A percentile compares a stretch with the other conserved stretches of the same genome.
Evolutionary conservation across 169 alveolate genomes (phyloP).

Genomic region (Miamiensis avidus): DNA sequence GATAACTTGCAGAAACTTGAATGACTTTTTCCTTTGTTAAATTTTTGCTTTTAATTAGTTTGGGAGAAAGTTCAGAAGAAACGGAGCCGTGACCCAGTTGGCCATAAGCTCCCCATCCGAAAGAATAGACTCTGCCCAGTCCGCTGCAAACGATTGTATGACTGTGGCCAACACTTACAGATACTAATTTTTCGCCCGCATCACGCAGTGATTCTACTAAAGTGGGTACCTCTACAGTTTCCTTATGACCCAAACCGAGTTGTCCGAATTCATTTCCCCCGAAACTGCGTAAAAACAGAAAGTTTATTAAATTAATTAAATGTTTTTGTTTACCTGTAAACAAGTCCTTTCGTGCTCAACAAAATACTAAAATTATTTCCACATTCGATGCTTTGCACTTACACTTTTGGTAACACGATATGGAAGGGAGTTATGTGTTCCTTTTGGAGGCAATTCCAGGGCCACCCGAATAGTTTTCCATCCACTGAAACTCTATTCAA

Average conservation of each 20-base stretch:
- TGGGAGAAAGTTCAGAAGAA: background rate
- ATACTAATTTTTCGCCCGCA: constrained; percentile 25
- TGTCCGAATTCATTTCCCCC: constrained; percentile 63
- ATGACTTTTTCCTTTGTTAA: background rate
- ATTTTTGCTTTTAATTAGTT: background rate
- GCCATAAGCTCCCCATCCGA: constrained; percentile 46
- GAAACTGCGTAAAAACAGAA: constrained; percentile 40
- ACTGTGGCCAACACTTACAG: constrained; percentile 48
- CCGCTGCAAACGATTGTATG: constrained; percentile 70
- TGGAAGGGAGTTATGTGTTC: too few relatives aligned
- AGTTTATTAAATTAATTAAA: too few relatives aligned
- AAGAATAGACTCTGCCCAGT: constrained; percentile 69
- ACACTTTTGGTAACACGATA: too few relatives aligned
- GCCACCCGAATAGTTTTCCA: too few relatives aligned
- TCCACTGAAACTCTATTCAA: too few relatives aligned
- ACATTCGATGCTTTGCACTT: too few relatives aligned
- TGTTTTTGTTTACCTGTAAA: too few relatives aligned
- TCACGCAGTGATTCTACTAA: constrained; percentile 27
- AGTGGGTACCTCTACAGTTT: constrained; percentile 33
- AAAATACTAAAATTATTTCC: too few relatives aligned
- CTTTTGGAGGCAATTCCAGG: too few relatives aligned
- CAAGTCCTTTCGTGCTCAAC: too few relatives aligned
- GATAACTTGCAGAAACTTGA: background rate
- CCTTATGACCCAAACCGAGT: constrained; percentile 59
- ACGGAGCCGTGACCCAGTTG: background rate